Conservation (phyloP, 1,139 yeast genomes). For the Candida gigantensis region DNA sequence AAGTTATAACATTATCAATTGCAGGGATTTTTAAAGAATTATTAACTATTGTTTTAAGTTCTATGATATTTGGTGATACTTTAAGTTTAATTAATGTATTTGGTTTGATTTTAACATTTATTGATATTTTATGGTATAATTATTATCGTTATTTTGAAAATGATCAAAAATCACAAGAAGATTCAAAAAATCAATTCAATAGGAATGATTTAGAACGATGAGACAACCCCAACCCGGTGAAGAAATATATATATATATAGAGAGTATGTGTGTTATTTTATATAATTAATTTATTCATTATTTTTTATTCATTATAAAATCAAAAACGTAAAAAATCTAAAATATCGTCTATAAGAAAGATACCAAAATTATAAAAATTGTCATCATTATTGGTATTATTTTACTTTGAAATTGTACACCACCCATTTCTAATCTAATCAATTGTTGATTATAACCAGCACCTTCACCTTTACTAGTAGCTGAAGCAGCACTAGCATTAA, state of each 20-base stretch:
- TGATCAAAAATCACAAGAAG: constrained; percentile 7
- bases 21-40: constrained; percentile 94
- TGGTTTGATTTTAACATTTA: constrained; percentile 77
- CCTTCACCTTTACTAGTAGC: constrained; percentile 5
- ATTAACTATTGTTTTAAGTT: constrained; percentile 72
- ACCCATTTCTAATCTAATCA: not conserved
- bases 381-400: not conserved
- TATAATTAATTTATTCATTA: too few relatives aligned
- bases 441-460: not conserved
- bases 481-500: constrained; percentile 5
- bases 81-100: constrained; percentile 65
- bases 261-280: not conserved
- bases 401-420: constrained; percentile 1
- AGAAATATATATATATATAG: not conserved
- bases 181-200: not conserved
- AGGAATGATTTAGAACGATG: constrained; percentile 5
- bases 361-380: not conserved
- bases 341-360: constrained; percentile 4
- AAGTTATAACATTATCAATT: constrained; percentile 80
- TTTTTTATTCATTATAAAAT: too few relatives aligned
- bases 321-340: too few relatives aligned
- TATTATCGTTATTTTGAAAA: constrained; percentile 49
- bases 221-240: not conserved
- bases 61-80: constrained; percentile 72
- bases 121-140: constrained; percentile 83